phyloP scores from a whole-genome alignment of 768 basidiomycete species.

The Panaeolus papilionaceus region DNA sequence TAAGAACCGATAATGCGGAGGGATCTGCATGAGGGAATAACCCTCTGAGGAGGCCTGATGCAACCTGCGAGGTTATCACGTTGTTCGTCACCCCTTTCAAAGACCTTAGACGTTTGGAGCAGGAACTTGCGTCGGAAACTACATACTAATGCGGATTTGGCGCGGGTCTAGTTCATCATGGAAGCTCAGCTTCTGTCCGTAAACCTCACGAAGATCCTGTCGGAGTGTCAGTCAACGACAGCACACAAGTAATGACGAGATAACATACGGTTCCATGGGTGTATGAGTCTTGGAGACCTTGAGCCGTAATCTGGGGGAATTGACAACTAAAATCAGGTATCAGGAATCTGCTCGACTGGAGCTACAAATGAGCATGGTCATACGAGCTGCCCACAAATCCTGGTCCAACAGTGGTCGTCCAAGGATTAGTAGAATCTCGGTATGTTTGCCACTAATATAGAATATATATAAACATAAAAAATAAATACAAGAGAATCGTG shows the following conservation, averaged over 20 bases:
- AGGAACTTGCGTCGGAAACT: neutral
- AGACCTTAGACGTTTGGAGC: neutral
- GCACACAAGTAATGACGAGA: neutral
- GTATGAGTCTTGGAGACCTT: constrained; percentile 50
- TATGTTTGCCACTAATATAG: constrained; percentile 49
- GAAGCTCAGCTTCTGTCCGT: constrained; percentile 48
- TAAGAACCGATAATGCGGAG: constrained; percentile 35
- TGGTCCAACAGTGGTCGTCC: constrained; percentile 45
- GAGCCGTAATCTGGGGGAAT: constrained; percentile 54
- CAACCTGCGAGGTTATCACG: constrained; percentile 58
- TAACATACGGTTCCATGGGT: constrained; percentile 47
- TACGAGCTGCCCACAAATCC: constrained; percentile 52
- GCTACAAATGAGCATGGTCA: neutral
- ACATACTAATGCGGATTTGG: constrained; percentile 40
- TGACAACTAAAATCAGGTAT: constrained; percentile 43
- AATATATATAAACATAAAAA: neutral
- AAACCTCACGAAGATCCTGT: constrained; percentile 52
- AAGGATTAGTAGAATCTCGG: constrained; percentile 46
- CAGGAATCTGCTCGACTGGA: neutral
- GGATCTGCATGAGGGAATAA: constrained; percentile 47
- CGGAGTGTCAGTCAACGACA: neutral
- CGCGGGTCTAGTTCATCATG: constrained; percentile 36
- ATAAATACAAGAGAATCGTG: neutral
- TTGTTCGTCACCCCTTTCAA: constrained; percentile 56
- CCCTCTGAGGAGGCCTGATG: constrained; percentile 50